These are phyloP conservation scores for Chaetomidium leptoderma DNA, from an alignment of 495 filamentous ascomycete species.

Conservation along the genomic window DNA sequence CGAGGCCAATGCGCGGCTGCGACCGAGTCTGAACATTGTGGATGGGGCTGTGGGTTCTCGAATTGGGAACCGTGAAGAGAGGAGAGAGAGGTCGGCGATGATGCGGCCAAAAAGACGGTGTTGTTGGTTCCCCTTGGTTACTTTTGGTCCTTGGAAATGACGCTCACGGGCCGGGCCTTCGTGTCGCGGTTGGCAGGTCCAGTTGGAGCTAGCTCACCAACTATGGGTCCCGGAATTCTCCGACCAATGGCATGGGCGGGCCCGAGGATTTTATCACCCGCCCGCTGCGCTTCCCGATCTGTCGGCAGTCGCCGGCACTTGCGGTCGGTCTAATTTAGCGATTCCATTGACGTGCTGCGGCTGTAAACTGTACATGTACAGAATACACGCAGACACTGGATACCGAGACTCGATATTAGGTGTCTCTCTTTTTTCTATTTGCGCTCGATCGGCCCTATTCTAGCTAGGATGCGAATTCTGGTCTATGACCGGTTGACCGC, in stretches of 20 bases:
- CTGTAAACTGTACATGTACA: too few species aligned
- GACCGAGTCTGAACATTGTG: slow-evolving; percentile 48
- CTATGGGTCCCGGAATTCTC: slow-evolving; percentile 14
- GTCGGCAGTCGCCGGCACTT: slow-evolving; percentile 9
- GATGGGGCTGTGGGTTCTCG: slow-evolving; percentile 4
- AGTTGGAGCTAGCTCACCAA: slow-evolving; percentile 11
- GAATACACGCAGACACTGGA: too few species aligned
- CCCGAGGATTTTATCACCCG: slow-evolving; percentile 5
- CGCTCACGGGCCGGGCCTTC: slow-evolving; percentile 14
- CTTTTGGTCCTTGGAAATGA: slow-evolving; percentile 31
- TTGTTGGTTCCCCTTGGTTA: slow-evolving; percentile 9
- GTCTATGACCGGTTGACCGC: too few species aligned
- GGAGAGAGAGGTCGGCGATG: background rate
- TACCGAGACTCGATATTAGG: too few species aligned
- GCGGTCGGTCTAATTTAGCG: background rate
- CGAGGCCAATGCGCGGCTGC: slow-evolving; percentile 47
- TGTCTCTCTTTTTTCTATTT: too few species aligned
- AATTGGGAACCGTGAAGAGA: slow-evolving; percentile 2
- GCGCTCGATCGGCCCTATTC: too few species aligned
- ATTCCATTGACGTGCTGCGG: background rate
- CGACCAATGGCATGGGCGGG: slow-evolving; percentile 18
- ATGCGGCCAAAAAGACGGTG: slow-evolving; percentile 20
- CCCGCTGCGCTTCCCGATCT: background rate
- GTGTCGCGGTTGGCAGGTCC: slow-evolving; percentile 13
- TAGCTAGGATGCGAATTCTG: too few species aligned